Conservation (phyloP, 1,139 yeast genomes). For the Candida glucosophila region DNA sequence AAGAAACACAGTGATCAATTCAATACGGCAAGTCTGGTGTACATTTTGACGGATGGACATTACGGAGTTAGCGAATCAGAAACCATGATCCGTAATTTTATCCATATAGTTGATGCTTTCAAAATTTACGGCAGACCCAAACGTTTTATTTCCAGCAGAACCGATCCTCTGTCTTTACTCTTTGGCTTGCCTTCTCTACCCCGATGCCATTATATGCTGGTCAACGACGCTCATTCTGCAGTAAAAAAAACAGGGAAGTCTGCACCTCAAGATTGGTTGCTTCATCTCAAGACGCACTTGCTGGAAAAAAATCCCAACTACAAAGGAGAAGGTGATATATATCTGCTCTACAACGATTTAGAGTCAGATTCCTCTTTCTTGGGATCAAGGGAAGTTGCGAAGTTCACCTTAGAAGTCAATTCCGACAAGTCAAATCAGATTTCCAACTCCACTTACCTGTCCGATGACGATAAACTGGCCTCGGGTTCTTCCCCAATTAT, state of each 20-base stretch:
- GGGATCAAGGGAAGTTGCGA: too few relatives aligned
- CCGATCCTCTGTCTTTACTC: slow-evolving; percentile 34
- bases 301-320: slow-evolving; percentile 6
- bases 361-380: slow-evolving; percentile 17
- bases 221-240: slow-evolving; percentile 34
- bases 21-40: slow-evolving; percentile 30
- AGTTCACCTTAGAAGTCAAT: too few relatives aligned
- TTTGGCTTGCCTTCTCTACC: slow-evolving; percentile 55
- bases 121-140: slow-evolving; percentile 48
- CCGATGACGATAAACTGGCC: too few relatives aligned
- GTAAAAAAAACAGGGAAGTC: too few relatives aligned
- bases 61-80: slow-evolving; percentile 50
- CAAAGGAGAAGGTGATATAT: slow-evolving; percentile 27
- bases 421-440: too few relatives aligned
- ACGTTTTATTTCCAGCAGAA: slow-evolving; percentile 39
- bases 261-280: too few relatives aligned
- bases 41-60: slow-evolving; percentile 45
- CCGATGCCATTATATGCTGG: slow-evolving; percentile 39
- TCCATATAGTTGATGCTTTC: slow-evolving; percentile 47
- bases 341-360: slow-evolving; percentile 20
- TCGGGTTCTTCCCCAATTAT: too few relatives aligned
- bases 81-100: slow-evolving; percentile 46
- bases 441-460: too few relatives aligned
- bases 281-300: too few relatives aligned
- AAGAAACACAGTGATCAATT: slow-evolving; percentile 23